phyloP scores from a whole-genome alignment of 139 green algal genomes.

The Axilococcus clingmanii region DNA sequence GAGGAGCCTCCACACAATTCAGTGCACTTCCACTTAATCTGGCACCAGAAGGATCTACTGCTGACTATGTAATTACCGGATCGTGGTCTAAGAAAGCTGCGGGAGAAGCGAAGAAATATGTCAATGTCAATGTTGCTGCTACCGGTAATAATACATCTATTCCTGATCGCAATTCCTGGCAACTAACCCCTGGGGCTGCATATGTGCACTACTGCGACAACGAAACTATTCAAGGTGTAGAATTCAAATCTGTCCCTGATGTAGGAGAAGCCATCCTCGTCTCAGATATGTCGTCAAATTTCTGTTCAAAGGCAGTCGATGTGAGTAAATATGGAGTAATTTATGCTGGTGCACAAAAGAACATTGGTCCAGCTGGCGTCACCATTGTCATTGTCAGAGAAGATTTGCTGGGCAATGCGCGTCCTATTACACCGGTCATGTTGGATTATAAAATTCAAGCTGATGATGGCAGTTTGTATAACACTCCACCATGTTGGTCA shows the following conservation, averaged over 20 bases:
- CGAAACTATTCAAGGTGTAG: constrained; percentile 98
- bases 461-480: constrained; percentile 93
- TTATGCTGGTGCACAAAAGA: constrained; percentile 98
- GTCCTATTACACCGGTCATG: constrained; percentile 71
- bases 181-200: constrained; percentile 62
- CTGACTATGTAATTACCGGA: constrained; percentile 93
- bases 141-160: constrained; percentile 86
- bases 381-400: constrained; percentile 94
- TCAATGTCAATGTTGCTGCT: constrained; percentile 63
- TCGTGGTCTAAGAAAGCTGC: constrained; percentile 91
- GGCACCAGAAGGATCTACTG: constrained; percentile 43
- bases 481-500: constrained; percentile 95
- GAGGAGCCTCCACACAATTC: constrained; percentile 90
- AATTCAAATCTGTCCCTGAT: constrained; percentile 84
- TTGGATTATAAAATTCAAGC: constrained; percentile 83
- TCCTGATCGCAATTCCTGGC: constrained; percentile 64
- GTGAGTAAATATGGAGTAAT: constrained; percentile 94
- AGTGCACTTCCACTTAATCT: constrained; percentile 91
- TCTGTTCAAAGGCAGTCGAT: constrained; percentile 93
- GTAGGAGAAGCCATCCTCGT: constrained; percentile 63
- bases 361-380: constrained; percentile 88
- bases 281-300: constrained; percentile 97
- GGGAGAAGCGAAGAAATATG: constrained; percentile 75
- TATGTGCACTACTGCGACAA: constrained; percentile 99
- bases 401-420: constrained; percentile 82